These are phyloP conservation scores for Amanita inopinata DNA, from an alignment of 768 basidiomycete species.

Conservation along the genomic window DNA sequence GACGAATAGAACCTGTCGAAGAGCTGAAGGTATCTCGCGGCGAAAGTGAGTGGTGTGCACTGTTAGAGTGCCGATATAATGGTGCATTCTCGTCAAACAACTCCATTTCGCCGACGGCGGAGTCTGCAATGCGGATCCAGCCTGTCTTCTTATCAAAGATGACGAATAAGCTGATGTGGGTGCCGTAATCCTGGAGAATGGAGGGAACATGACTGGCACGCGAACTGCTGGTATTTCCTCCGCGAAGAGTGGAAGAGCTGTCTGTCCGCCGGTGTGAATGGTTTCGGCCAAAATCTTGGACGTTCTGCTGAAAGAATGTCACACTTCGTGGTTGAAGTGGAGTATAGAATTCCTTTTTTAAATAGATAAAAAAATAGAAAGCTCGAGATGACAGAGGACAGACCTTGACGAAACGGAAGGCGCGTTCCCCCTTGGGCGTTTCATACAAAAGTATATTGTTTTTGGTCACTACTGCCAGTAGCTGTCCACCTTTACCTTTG, in stretches of 20 bases:
- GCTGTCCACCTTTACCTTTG: slow-evolving; percentile 33
- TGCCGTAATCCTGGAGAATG: slow-evolving; percentile 41
- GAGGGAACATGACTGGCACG: slow-evolving; percentile 16
- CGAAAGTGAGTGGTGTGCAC: slow-evolving; percentile 17
- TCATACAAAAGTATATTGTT: slow-evolving; percentile 67
- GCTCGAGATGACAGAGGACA: slow-evolving; percentile 7
- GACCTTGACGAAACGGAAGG: slow-evolving; percentile 77
- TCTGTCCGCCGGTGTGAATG: slow-evolving; percentile 32
- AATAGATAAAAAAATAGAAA: slow-evolving; percentile 2
- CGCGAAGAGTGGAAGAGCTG: slow-evolving; percentile 30
- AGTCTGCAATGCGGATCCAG: slow-evolving; percentile 73
- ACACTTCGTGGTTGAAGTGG: slow-evolving; percentile 59
- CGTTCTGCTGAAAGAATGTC: slow-evolving; percentile 60
- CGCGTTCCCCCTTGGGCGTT: slow-evolving; percentile 73
- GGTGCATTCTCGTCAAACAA: slow-evolving; percentile 35
- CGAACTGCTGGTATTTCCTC: slow-evolving; percentile 17
- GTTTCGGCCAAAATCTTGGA: slow-evolving; percentile 40
- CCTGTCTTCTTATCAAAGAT: slow-evolving; percentile 83
- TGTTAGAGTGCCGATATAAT: slow-evolving; percentile 12
- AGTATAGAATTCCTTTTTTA: slow-evolving; percentile 69
- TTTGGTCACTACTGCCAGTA: slow-evolving; percentile 73
- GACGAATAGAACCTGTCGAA: slow-evolving; percentile 18
- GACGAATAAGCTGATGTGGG: slow-evolving; percentile 72
- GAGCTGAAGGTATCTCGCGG: slow-evolving; percentile 10
- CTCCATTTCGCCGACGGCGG: slow-evolving; percentile 73